A percentile compares a stretch with the other conserved stretches of the same genome.
phyloP scores from a whole-genome alignment of 352 stramenopile genomes.

The Elongisporangium undulatum region DNA sequence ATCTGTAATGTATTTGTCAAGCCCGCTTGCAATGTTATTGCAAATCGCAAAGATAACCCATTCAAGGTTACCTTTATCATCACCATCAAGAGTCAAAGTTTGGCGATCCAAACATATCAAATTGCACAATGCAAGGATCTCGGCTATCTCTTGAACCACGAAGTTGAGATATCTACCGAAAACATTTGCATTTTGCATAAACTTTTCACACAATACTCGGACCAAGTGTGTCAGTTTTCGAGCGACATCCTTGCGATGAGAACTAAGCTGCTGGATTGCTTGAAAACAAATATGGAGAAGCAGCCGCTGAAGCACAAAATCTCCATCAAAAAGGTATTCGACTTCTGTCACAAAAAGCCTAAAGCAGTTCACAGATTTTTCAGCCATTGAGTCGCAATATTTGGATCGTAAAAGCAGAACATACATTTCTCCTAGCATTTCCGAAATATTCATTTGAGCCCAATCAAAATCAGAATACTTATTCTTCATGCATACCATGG shows the following conservation, averaged over 20 bases:
- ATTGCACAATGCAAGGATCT: constrained; percentile 29
- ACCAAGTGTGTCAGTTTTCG: constrained; percentile 46
- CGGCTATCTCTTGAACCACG: constrained; percentile 73
- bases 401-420: constrained; percentile 40
- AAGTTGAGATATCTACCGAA: constrained; percentile 83
- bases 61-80: constrained; percentile 66
- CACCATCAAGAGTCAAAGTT: constrained; percentile 25
- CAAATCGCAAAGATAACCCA: constrained; percentile 77
- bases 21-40: constrained; percentile 58
- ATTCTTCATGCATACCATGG: constrained; percentile 58
- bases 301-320: constrained; percentile 53
- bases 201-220: constrained; percentile 55
- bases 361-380: constrained; percentile 60
- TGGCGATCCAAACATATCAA: neutral
- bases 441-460: constrained; percentile 51
- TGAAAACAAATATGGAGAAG: constrained; percentile 72
- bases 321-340: constrained; percentile 25
- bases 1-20: constrained; percentile 71
- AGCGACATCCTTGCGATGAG: constrained; percentile 22
- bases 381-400: constrained; percentile 36
- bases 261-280: constrained; percentile 40
- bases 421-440: constrained; percentile 59
- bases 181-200: constrained; percentile 49
- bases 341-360: constrained; percentile 52
- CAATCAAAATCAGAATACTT: constrained; percentile 69